phyloP scores from a whole-genome alignment of 768 basidiomycete species.

The Boletus tylopilopsis region DNA sequence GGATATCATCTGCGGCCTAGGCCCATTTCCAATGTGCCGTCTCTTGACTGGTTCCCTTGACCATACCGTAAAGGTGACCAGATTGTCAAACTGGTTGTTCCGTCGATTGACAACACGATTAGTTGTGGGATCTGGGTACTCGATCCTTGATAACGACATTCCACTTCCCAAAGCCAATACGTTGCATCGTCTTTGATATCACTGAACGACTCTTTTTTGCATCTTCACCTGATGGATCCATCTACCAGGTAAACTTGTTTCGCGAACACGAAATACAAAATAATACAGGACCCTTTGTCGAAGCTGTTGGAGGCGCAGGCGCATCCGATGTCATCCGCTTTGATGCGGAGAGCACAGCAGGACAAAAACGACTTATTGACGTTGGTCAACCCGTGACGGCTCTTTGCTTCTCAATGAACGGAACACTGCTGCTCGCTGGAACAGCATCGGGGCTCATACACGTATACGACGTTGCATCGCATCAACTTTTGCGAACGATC shows the following conservation, averaged over 20 bases:
- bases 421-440: slow-evolving; percentile 77
- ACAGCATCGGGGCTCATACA: slow-evolving; percentile 70
- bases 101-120: slow-evolving; percentile 9
- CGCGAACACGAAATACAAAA: slow-evolving; percentile 53
- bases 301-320: slow-evolving; percentile 76
- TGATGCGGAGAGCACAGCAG: slow-evolving; percentile 45
- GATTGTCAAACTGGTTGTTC: slow-evolving; percentile 9
- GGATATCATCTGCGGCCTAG: slow-evolving; percentile 76
- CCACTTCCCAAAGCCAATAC: slow-evolving; percentile 75
- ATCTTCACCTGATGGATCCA: slow-evolving; percentile 66
- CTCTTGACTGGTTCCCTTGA: slow-evolving; percentile 81
- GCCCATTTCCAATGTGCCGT: slow-evolving; percentile 72
- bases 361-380: slow-evolving; percentile 61
- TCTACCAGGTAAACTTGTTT: slow-evolving; percentile 81
- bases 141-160: slow-evolving; percentile 81
- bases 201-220: slow-evolving; percentile 89
- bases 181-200: slow-evolving; percentile 70
- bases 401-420: slow-evolving; percentile 73
- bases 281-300: slow-evolving; percentile 45
- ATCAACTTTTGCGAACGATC: slow-evolving; percentile 83
- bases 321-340: slow-evolving; percentile 66
- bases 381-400: slow-evolving; percentile 68
- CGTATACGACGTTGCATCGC: slow-evolving; percentile 85
- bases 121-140: slow-evolving; percentile 83
- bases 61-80: slow-evolving; percentile 81